Conservation (phyloP, 2,329 filamentous ascomycete species). For the Aspergillus pseudoterreus region DNA sequence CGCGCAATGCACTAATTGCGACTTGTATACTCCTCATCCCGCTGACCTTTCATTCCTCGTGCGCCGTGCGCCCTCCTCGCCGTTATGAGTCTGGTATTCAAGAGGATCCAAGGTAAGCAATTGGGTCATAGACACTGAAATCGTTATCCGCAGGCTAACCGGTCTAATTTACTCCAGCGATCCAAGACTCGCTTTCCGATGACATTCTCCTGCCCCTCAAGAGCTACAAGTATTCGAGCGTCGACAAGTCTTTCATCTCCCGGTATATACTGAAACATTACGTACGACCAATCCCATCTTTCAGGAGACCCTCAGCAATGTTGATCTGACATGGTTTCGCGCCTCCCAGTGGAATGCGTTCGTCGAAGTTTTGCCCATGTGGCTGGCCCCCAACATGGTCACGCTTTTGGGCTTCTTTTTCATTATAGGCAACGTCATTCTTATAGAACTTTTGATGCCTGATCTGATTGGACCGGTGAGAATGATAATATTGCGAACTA, state of each 20-base stretch:
- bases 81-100: slow-evolving; percentile 30
- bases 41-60: neutral
- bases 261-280: slow-evolving; percentile 93
- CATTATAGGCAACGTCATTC: slow-evolving; percentile 77
- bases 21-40: neutral
- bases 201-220: slow-evolving; percentile 88
- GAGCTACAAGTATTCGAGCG: slow-evolving; percentile 94
- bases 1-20: slow-evolving; percentile 12
- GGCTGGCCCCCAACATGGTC: slow-evolving; percentile 97
- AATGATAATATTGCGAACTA: slow-evolving; percentile 5
- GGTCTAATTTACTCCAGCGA: slow-evolving; percentile 24
- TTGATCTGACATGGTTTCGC: slow-evolving; percentile 6
- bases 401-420: slow-evolving; percentile 93
- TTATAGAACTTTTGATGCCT: slow-evolving; percentile 76
- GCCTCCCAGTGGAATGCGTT: slow-evolving; percentile 84
- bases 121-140: neutral
- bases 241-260: slow-evolving; percentile 92
- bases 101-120: slow-evolving; percentile 34
- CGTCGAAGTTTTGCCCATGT: slow-evolving; percentile 86
- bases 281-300: slow-evolving; percentile 56
- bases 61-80: neutral
- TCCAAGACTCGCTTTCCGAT: slow-evolving; percentile 67
- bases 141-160: neutral
- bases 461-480: slow-evolving; percentile 85
- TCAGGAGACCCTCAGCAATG: slow-evolving; percentile 1